phyloP scores from a whole-genome alignment of 2,329 filamentous ascomycete species.

The Lachnellula arida region DNA sequence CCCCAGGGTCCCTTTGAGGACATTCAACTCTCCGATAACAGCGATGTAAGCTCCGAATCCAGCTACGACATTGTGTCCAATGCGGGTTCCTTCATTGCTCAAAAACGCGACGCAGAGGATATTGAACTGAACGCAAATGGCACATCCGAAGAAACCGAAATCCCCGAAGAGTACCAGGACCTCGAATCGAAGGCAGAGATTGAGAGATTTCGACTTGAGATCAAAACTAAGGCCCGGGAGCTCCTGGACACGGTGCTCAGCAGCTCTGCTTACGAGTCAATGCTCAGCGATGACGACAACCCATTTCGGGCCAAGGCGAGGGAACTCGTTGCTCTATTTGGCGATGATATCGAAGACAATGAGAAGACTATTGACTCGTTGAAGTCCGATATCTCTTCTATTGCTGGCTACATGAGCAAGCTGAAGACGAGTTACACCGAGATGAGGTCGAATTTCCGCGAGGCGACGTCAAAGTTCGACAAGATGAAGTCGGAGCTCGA shows the following conservation, averaged over 20 bases:
- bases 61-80: neutral
- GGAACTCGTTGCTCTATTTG: neutral
- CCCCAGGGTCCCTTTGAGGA: neutral
- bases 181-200: neutral
- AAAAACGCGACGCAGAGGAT: neutral
- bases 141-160: neutral
- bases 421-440: no score
- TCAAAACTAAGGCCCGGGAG: neutral
- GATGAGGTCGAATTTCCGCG: no score
- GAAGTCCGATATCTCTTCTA: no score
- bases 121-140: neutral
- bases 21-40: slow-evolving; percentile 1
- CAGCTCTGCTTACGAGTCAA: neutral
- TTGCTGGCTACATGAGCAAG: no score
- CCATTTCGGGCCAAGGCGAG: neutral
- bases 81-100: neutral
- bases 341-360: neutral
- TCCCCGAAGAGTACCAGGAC: neutral
- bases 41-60: neutral
- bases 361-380: no score
- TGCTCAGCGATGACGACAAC: neutral
- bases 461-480: no score
- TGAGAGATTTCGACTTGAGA: neutral
- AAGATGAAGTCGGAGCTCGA: no score
- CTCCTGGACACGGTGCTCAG: neutral